These are phyloP conservation scores for Platanthera guangdongensis DNA, from an alignment of 106 monocot species.

Conservation along the genomic window DNA sequence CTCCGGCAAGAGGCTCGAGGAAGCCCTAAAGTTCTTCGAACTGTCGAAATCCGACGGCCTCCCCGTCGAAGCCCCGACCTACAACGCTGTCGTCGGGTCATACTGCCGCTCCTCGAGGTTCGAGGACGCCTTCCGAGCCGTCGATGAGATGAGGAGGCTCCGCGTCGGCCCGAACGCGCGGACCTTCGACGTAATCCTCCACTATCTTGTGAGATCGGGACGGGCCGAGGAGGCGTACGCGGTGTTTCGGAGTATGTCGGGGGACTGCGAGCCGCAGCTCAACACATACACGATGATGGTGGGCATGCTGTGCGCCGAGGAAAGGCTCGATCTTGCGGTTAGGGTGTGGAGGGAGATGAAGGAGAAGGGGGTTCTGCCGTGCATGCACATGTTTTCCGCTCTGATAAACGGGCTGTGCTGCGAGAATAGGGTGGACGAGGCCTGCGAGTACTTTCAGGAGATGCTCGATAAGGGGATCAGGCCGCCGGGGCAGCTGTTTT, in stretches of 20 bases:
- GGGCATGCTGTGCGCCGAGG: constrained; percentile 57
- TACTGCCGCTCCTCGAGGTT: constrained; percentile 53
- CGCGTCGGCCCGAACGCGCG: constrained; percentile 60
- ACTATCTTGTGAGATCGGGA: constrained; percentile 55
- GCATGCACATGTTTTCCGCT: constrained; percentile 86
- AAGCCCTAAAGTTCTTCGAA: constrained; percentile 67
- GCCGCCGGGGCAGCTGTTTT: constrained; percentile 64
- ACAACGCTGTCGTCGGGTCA: constrained; percentile 78
- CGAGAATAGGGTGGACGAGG: constrained; percentile 69
- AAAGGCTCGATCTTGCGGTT: constrained; percentile 67
- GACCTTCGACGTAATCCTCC: constrained; percentile 73
- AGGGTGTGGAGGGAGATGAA: constrained; percentile 76
- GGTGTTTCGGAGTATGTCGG: constrained; percentile 45
- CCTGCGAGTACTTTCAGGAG: constrained; percentile 70
- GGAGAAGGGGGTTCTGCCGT: constrained; percentile 61
- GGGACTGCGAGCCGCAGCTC: constrained; percentile 55
- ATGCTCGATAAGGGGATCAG: constrained; percentile 80
- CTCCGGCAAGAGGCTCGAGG: constrained; percentile 56
- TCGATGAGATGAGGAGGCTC: constrained; percentile 59
- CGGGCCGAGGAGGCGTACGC: constrained; percentile 53
- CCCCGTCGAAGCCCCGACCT: constrained; percentile 57
- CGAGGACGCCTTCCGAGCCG: constrained; percentile 52
- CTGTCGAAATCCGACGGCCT: constrained; percentile 44
- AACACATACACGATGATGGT: constrained; percentile 86
- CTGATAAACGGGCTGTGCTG: constrained; percentile 58